phyloP scores from a whole-genome alignment of 2,329 filamentous ascomycete genomes.

The Trichoderma gracile region DNA sequence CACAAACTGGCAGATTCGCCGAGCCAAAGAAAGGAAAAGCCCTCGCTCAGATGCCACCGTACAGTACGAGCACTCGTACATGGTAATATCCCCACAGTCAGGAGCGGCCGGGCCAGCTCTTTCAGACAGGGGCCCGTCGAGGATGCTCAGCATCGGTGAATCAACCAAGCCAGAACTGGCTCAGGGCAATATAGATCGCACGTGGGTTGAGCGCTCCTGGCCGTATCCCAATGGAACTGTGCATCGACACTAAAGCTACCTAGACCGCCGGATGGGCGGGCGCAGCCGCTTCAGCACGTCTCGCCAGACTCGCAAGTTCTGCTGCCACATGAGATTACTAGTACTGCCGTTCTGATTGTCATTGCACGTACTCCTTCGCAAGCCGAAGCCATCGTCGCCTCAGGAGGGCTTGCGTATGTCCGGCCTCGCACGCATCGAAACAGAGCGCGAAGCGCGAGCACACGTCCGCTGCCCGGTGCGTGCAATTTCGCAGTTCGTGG shows the following conservation, averaged over 20 bases:
- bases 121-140: neutral
- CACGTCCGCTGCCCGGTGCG: neutral
- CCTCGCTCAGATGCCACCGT: slow-evolving; percentile 1
- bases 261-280: slow-evolving; percentile 13
- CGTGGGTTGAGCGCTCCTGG: slow-evolving; percentile 18
- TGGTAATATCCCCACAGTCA: slow-evolving; percentile 13
- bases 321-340: neutral
- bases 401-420: neutral
- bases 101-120: slow-evolving; percentile 8
- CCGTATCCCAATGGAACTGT: slow-evolving; percentile 17
- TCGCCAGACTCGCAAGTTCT: neutral
- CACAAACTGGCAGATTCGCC: slow-evolving; percentile 8
- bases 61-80: neutral
- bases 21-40: neutral
- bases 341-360: slow-evolving; percentile 1
- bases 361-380: neutral
- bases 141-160: slow-evolving; percentile 12
- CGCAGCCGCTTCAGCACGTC: slow-evolving; percentile 14
- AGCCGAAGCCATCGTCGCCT: neutral
- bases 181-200: slow-evolving; percentile 15
- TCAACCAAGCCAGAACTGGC: slow-evolving; percentile 15
- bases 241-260: neutral
- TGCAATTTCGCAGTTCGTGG: neutral
- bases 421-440: neutral
- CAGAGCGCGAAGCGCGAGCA: neutral